A percentile compares a stretch with the other conserved stretches of the same genome.
Conservation (phyloP, 1,139 yeast genomes). For the Geotrichum klebahnii region DNA sequence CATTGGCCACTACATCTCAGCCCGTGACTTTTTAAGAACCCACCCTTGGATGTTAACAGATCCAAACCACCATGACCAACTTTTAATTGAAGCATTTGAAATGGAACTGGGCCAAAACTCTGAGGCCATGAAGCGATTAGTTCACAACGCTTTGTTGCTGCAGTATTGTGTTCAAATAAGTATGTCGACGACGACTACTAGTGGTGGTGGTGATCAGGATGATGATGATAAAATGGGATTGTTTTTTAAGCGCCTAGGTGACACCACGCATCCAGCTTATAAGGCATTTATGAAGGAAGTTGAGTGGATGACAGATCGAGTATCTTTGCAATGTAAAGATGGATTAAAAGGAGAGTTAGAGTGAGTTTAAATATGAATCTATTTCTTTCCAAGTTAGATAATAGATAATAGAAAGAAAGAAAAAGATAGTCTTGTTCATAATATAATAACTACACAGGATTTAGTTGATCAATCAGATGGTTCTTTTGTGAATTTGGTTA, state of each 20-base stretch:
- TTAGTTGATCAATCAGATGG: no score
- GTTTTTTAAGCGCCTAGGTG: constrained; percentile 62
- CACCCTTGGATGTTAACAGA: constrained; percentile 72
- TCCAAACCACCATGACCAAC: constrained; percentile 75
- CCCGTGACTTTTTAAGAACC: constrained; percentile 51
- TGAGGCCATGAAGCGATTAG: constrained; percentile 54
- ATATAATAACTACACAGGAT: no score
- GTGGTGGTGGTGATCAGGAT: no score
- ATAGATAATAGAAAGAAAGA: no score
- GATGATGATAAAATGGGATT: constrained; percentile 61
- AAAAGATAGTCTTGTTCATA: no score
- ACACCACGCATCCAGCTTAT: constrained; percentile 53
- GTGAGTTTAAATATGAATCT: no score
- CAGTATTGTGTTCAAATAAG: constrained; percentile 66
- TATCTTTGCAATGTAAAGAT: no score
- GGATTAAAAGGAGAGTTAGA: no score
- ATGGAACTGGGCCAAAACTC: constrained; percentile 61
- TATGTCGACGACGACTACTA: not conserved
- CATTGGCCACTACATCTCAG: constrained; percentile 45
- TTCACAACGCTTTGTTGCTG: constrained; percentile 74
- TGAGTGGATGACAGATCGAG: constrained; percentile 45
- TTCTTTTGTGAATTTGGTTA: no score
- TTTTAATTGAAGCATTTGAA: constrained; percentile 89
- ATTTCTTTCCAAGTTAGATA: no score
- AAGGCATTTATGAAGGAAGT: constrained; percentile 70